Evolutionary conservation across 306 rosid genomes (phyloP).

Genomic region (Trifolium dubium): DNA sequence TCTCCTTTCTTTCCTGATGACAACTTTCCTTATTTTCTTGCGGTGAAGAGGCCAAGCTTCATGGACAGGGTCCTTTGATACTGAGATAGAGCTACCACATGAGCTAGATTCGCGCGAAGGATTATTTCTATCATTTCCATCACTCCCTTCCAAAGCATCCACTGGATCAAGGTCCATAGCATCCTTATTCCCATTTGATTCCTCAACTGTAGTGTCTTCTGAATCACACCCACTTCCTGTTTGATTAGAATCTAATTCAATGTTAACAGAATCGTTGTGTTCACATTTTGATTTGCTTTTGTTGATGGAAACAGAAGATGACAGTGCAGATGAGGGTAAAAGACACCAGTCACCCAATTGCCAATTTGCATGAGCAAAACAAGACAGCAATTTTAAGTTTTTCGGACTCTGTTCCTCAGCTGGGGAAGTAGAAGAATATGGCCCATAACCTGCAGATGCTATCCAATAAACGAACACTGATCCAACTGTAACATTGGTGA

Average conservation of each 20-base stretch:
- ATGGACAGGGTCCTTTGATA: constrained; percentile 71
- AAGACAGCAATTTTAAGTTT: constrained; percentile 82
- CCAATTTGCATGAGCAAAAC: constrained; percentile 96
- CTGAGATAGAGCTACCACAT: constrained; percentile 65
- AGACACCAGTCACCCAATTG: constrained; percentile 99
- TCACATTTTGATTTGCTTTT: constrained; percentile 64
- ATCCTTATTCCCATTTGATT: constrained; percentile 62
- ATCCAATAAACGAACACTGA: constrained; percentile 96
- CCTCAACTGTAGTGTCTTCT: constrained; percentile 71
- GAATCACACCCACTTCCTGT: constrained; percentile 74
- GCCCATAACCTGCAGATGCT: constrained; percentile 98
- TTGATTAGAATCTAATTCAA: constrained; percentile 68
- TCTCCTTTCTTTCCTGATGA: constrained; percentile 88
- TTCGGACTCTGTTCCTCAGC: constrained; percentile 94
- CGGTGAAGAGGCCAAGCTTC: constrained; percentile 92
- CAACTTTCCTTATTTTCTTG: constrained; percentile 89
- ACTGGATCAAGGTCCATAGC: constrained; percentile 69
- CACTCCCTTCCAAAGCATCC: constrained; percentile 57
- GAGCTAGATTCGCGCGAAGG: constrained; percentile 68
- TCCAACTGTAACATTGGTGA: constrained; percentile 89
- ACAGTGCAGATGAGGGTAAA: constrained; percentile 49
- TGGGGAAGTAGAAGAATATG: constrained; percentile 88
- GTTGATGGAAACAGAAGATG: constrained; percentile 54
- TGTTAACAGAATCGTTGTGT: constrained; percentile 56
- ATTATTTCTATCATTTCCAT: constrained; percentile 50